phyloP scores from a whole-genome alignment of 179 eudicot genomes.

The Drosera spatulata region DNA sequence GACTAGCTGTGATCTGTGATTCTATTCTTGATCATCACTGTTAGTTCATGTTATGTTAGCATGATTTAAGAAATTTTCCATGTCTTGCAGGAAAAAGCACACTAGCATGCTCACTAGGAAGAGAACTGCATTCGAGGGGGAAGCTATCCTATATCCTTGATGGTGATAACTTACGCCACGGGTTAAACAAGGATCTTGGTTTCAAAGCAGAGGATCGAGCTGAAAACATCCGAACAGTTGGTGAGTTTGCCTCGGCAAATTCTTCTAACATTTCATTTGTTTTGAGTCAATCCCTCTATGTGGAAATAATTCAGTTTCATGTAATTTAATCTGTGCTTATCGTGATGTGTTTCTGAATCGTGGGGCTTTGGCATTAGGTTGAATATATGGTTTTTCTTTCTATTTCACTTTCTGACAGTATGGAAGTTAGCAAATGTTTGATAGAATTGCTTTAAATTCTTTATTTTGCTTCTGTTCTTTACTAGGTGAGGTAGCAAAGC shows the following conservation, averaged over 20 bases:
- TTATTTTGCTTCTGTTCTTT: background rate
- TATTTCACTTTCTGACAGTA: background rate
- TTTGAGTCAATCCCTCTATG: no score
- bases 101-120: conserved; percentile 65
- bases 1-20: no score
- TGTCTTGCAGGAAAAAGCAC: conserved; percentile 74
- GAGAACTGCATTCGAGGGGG: conserved; percentile 73
- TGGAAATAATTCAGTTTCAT: no score
- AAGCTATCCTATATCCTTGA: conserved; percentile 84
- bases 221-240: conserved; percentile 91
- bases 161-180: conserved; percentile 93
- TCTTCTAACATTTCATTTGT: background rate
- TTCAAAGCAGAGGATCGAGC: conserved; percentile 73
- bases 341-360: no score
- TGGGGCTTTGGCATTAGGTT: no score
- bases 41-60: no score
- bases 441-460: background rate
- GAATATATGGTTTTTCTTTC: background rate
- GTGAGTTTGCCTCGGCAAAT: conserved; percentile 33
- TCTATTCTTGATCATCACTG: no score
- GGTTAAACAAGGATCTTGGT: conserved; percentile 79
- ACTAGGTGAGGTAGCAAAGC: conserved; percentile 82
- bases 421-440: background rate
- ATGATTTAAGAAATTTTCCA: background rate
- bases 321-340: no score